These are phyloP conservation scores for Hypoxylon sp. DNA, from an alignment of 2,329 filamentous ascomycete species.

Conservation along the genomic window DNA sequence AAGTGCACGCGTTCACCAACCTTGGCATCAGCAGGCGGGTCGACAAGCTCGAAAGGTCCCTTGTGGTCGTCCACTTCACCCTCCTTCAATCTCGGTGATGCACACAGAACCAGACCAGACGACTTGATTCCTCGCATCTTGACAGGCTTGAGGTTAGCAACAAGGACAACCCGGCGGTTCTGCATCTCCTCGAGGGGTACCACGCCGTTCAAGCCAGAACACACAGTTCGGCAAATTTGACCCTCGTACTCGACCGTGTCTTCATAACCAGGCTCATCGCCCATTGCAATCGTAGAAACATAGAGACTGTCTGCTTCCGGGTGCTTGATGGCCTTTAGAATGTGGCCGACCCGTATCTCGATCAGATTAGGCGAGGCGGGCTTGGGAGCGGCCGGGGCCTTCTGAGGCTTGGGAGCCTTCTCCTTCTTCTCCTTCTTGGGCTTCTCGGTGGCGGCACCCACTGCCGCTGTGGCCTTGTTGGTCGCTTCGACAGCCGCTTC, in stretches of 20 bases:
- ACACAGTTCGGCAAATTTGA: slow-evolving; percentile 92
- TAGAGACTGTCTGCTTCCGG: slow-evolving; percentile 96
- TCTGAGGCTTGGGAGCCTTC: slow-evolving; percentile 82
- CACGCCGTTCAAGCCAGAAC: slow-evolving; percentile 94
- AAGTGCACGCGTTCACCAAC: slow-evolving; percentile 93
- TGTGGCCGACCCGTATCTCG: slow-evolving; percentile 96
- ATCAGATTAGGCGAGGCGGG: slow-evolving; percentile 87
- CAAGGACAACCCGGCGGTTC: slow-evolving; percentile 91
- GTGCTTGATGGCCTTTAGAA: slow-evolving; percentile 94
- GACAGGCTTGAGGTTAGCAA: slow-evolving; percentile 98
- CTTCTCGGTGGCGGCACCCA: slow-evolving; percentile 57
- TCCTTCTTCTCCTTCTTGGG: slow-evolving; percentile 90
- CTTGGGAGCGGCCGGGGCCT: slow-evolving; percentile 75
- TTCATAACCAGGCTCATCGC: slow-evolving; percentile 85
- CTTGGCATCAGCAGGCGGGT: slow-evolving; percentile 79
- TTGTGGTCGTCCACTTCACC: slow-evolving; percentile 88
- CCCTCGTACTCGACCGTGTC: slow-evolving; percentile 94
- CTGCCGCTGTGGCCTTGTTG: slow-evolving; percentile 64
- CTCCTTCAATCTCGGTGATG: slow-evolving; percentile 84
- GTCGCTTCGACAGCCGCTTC: slow-evolving; percentile 64
- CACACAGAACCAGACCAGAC: slow-evolving; percentile 89
- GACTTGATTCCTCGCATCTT: slow-evolving; percentile 93
- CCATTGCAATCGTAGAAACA: slow-evolving; percentile 95
- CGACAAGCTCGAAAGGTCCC: slow-evolving; percentile 91
- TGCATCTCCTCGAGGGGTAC: slow-evolving; percentile 97